Evolutionary conservation across 2,329 filamentous ascomycete genomes (phyloP).

Genomic region (Arthrocladium fulminans): DNA sequence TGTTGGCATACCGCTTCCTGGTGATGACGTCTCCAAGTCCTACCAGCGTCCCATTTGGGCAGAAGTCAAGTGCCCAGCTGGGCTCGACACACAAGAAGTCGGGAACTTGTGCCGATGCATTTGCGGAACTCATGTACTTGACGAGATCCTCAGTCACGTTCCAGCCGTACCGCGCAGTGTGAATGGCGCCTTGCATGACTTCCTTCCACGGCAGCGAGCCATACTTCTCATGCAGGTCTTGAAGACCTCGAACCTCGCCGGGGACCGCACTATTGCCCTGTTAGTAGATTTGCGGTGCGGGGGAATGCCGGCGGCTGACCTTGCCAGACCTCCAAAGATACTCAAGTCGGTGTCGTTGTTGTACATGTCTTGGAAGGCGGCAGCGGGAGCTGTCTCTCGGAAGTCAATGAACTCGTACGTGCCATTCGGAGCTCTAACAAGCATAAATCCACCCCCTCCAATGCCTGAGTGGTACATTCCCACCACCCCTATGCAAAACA

Average conservation of each 20-base stretch:
- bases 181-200: slow-evolving; percentile 65
- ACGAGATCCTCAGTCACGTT: slow-evolving; percentile 63
- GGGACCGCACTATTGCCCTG: slow-evolving; percentile 41
- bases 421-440: slow-evolving; percentile 65
- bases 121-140: slow-evolving; percentile 57
- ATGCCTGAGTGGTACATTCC: slow-evolving; percentile 73
- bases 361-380: slow-evolving; percentile 79
- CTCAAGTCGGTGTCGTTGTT: slow-evolving; percentile 58
- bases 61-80: slow-evolving; percentile 80
- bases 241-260: slow-evolving; percentile 62
- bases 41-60: slow-evolving; percentile 66
- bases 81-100: slow-evolving; percentile 68
- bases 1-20: slow-evolving; percentile 68
- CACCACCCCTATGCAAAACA: slow-evolving; percentile 65
- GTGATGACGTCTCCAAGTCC: slow-evolving; percentile 69
- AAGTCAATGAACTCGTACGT: slow-evolving; percentile 83
- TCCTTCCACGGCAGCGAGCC: slow-evolving; percentile 58
- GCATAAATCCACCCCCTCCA: slow-evolving; percentile 83
- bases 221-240: slow-evolving; percentile 60
- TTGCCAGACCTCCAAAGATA: slow-evolving; percentile 62
- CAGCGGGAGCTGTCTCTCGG: slow-evolving; percentile 74
- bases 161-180: slow-evolving; percentile 67
- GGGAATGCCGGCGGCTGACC: slow-evolving; percentile 27
- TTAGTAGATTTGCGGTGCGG: slow-evolving; percentile 1
- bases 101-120: slow-evolving; percentile 31